Evolutionary conservation across 371 early-diverging fungal species (phyloP).

Genomic region (Mortierella sp.): DNA sequence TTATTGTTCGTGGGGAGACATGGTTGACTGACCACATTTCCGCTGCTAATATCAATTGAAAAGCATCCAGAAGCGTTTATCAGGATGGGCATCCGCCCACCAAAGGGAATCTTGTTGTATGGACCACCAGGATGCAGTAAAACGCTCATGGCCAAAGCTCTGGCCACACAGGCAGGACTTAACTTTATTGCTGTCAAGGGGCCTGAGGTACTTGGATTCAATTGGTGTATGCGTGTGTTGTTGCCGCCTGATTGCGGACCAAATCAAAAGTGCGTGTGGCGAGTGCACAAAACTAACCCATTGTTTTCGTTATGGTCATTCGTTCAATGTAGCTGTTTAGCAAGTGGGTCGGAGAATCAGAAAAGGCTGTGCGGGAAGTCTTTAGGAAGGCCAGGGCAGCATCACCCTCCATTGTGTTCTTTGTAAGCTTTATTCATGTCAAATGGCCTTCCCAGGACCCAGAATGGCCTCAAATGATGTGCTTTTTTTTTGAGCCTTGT

Average conservation of each 20-base stretch:
- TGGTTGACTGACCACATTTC: background rate
- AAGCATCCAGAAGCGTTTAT: conserved; percentile 92
- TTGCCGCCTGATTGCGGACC: background rate
- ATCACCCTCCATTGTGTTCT: conserved; percentile 97
- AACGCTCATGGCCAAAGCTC: conserved; percentile 97
- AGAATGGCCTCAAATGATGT: too few species aligned
- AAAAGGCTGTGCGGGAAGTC: conserved; percentile 95
- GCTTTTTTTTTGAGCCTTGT: too few species aligned
- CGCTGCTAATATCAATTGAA: background rate
- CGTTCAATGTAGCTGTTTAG: conserved; percentile 80
- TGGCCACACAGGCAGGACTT: conserved; percentile 97
- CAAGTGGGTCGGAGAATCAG: conserved; percentile 99
- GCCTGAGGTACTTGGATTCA: conserved; percentile 78
- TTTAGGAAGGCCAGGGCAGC: conserved; percentile 96
- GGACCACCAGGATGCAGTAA: conserved; percentile 99
- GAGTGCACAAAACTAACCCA: too few species aligned
- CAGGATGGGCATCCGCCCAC: conserved; percentile 91
- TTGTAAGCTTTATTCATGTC: conserved; percentile 73
- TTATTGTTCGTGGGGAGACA: background rate
- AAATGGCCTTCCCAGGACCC: too few species aligned
- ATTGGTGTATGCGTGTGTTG: background rate
- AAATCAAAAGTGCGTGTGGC: too few species aligned
- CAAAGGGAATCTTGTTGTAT: conserved; percentile 96
- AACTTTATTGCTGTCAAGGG: conserved; percentile 99
- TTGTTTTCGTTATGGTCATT: too few species aligned